Percentiles rank a stretch among this genome's conserved stretches.
phyloP scores from a whole-genome alignment of 176 grass and related monocot genomes.

The Juncus effusus region DNA sequence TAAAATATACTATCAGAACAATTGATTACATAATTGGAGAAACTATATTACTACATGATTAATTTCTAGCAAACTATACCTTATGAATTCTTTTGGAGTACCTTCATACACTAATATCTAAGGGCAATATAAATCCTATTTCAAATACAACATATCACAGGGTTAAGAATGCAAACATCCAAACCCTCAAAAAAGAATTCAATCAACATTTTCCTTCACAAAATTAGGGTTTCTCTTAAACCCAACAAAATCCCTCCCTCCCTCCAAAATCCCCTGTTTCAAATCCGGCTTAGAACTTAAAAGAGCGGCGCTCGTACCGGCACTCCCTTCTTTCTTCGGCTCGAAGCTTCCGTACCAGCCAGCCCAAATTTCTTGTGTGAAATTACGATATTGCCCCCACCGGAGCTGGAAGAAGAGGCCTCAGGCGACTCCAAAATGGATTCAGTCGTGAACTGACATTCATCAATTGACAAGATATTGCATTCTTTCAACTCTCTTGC shows the following conservation, averaged over 20 bases:
- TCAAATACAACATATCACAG: constrained; percentile 10
- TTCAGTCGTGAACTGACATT: constrained; percentile 36
- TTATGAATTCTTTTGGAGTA: no score
- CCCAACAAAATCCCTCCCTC: constrained; percentile 7
- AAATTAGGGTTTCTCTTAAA: constrained; percentile 32
- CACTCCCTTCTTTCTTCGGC: constrained; percentile 42
- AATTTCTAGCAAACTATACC: no score
- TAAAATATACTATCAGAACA: background rate
- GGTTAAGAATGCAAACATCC: constrained; percentile 18
- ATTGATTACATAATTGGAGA: no score
- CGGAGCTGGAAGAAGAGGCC: constrained; percentile 20
- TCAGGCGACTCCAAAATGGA: constrained; percentile 35
- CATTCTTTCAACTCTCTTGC: constrained; percentile 37
- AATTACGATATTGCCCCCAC: constrained; percentile 5
- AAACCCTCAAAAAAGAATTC: constrained; percentile 24
- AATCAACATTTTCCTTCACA: constrained; percentile 21
- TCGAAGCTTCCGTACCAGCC: constrained; percentile 8
- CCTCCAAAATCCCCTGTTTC: constrained; percentile 14
- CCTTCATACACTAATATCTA: no score
- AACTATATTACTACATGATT: no score
- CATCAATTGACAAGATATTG: constrained; percentile 39
- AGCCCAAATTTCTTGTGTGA: background rate
- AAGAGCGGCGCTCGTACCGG: constrained; percentile 40
- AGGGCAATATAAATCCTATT: background rate
- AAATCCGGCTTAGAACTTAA: constrained; percentile 17